Percentiles rank a stretch among this genome's conserved stretches.
These are phyloP conservation scores for Aspergillus sojae DNA, from an alignment of 2,329 filamentous ascomycete species.

Conservation along the genomic window DNA sequence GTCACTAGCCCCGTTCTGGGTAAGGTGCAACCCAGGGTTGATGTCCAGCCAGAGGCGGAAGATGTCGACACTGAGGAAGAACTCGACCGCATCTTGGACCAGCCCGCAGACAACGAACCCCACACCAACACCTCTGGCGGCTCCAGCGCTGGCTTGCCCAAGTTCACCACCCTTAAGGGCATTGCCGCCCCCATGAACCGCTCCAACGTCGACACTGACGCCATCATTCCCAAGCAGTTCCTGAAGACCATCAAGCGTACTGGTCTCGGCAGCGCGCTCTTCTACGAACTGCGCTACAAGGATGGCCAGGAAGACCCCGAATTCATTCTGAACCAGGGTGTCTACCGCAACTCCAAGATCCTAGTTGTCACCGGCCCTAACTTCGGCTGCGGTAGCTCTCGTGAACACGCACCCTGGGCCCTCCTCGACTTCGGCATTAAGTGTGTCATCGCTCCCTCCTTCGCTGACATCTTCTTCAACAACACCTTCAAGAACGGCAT, in stretches of 20 bases:
- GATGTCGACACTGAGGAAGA: slow-evolving; percentile 64
- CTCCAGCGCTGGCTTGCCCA: slow-evolving; percentile 69
- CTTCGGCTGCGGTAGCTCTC: slow-evolving; percentile 90
- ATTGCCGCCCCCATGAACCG: slow-evolving; percentile 85
- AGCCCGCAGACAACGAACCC: slow-evolving; percentile 64
- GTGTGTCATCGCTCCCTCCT: slow-evolving; percentile 86
- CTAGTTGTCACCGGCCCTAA: slow-evolving; percentile 89
- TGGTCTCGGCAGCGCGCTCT: slow-evolving; percentile 84
- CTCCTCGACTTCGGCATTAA: slow-evolving; percentile 95
- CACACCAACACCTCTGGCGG: slow-evolving; percentile 62
- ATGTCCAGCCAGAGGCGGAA: slow-evolving; percentile 62
- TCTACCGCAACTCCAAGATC: slow-evolving; percentile 82
- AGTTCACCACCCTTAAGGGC: slow-evolving; percentile 82
- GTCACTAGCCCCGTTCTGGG: slow-evolving; percentile 47
- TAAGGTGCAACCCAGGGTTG: slow-evolving; percentile 60
- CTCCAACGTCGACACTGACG: slow-evolving; percentile 95
- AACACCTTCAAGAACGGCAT: slow-evolving; percentile 99
- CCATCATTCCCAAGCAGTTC: slow-evolving; percentile 99
- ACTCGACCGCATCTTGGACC: slow-evolving; percentile 64
- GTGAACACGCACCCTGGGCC: slow-evolving; percentile 97
- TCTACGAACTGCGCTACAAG: slow-evolving; percentile 80
- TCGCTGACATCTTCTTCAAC: slow-evolving; percentile 96
- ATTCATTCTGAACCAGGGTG: slow-evolving; percentile 89
- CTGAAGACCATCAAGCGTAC: slow-evolving; percentile 99
- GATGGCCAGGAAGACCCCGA: slow-evolving; percentile 74